Evolutionary conservation across 2,329 filamentous ascomycete genomes (phyloP).

Genomic region (Neocatenulostroma microsporum): DNA sequence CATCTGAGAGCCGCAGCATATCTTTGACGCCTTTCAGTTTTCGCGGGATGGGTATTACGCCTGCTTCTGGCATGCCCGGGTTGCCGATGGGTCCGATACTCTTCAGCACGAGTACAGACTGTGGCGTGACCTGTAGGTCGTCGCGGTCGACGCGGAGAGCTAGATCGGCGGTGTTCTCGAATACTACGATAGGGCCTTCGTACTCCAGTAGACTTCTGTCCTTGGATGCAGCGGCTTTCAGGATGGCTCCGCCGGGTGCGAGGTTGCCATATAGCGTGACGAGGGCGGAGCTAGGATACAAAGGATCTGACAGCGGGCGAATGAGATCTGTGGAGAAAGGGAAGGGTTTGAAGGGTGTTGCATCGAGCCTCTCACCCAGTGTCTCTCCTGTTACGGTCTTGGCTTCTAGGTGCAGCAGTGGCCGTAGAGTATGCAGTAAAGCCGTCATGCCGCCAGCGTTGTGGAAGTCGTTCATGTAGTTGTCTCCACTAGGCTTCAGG

Average conservation of each 20-base stretch:
- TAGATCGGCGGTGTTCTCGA: slow-evolving; percentile 42
- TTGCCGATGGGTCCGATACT: slow-evolving; percentile 46
- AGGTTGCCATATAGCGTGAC: slow-evolving; percentile 42
- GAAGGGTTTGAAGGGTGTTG: slow-evolving; percentile 36
- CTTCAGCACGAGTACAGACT: slow-evolving; percentile 43
- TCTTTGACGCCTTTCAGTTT: slow-evolving; percentile 46
- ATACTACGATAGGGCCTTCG: slow-evolving; percentile 41
- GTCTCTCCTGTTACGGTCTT: slow-evolving; percentile 43
- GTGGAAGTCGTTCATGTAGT: slow-evolving; percentile 50
- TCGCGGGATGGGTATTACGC: slow-evolving; percentile 44
- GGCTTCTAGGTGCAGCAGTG: slow-evolving; percentile 40
- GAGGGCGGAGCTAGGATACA: slow-evolving; percentile 40
- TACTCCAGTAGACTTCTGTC: slow-evolving; percentile 38
- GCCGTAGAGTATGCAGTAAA: slow-evolving; percentile 39
- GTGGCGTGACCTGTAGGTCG: slow-evolving; percentile 35
- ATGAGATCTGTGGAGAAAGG: slow-evolving; percentile 38
- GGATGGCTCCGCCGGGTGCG: slow-evolving; percentile 42
- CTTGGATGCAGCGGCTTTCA: slow-evolving; percentile 47
- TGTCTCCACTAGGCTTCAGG: slow-evolving; percentile 47
- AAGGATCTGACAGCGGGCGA: slow-evolving; percentile 37
- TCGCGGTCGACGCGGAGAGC: slow-evolving; percentile 41
- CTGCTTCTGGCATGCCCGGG: slow-evolving; percentile 48
- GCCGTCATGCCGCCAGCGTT: slow-evolving; percentile 47
- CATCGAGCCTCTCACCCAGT: slow-evolving; percentile 39
- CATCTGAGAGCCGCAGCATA: slow-evolving; percentile 49